Evolutionary conservation across 192 early-diverging fungal species (phyloP), one percentile per base, ranked within the genome.

Genomic region (Coemansia sp.): DNA sequence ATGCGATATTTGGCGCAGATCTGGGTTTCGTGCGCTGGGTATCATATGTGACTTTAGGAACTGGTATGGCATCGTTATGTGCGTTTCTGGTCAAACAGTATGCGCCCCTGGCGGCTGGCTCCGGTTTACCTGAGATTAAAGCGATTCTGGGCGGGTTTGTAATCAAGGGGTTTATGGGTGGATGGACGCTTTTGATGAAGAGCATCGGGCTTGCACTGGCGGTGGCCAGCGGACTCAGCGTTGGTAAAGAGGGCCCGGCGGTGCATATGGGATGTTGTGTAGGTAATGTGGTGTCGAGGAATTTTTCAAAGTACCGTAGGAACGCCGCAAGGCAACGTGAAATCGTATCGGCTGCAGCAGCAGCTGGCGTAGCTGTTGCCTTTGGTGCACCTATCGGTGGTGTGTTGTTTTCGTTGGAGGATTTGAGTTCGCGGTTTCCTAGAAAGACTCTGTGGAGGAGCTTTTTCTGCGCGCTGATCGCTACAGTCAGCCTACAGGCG

Each of bases 391-490:
- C 82, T 0, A 80, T 86, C 8, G 86, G 92, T 64, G 92, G 92
- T 14, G 90, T 93, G 16, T 75, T 94, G 50, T 92, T 89, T 60
- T 86, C 84, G 25, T 67, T 90, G 2, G 90, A 97, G 82, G 97
- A 99, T 84, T 89, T 99, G 69, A 94, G 94, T 66, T 90, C 93
- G 42, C 93, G 91, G 65, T 98, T 99, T 63, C 94, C 95, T 3
- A 91, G 90, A 32, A 91, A 93, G 68, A 96, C 96, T 1, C 93
- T 99, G 89, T 97, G 94, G 93, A 84, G 93, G 22, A 91, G 90
- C 57, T 99, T 99, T 77, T 94, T 99, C 78, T 95, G 94, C 73
- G 96, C 96, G 2, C 89, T 99, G 85, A 89, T 97, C 8, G 96
- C 93, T 0, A 96, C 95, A 1, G 89, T 96, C 25, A 92, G 92